Base-by-base conservation (phyloP, 2,329 filamentous ascomycete species). In the Ophiostoma tasmaniense region DNA sequence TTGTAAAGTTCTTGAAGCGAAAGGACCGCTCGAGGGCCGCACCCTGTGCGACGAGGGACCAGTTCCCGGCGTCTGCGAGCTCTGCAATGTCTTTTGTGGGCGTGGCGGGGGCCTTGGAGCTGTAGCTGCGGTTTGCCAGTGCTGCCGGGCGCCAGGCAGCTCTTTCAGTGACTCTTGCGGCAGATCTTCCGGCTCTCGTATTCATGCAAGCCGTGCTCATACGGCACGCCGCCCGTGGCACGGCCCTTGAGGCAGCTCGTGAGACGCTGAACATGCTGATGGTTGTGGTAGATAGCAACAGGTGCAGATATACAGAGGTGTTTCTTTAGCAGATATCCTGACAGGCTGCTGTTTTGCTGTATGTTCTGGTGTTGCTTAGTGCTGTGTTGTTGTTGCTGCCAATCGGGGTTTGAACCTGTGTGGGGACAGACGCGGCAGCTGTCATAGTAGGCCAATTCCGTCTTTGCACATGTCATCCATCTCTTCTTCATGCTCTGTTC, bases 1-100 rank as follows among this genome's bases (percentile, higher is more conserved):
- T 89, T 45, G 83, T 81, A 76, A 89, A 90, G 1, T 81, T 87
- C 78, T 87, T 87, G 74, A 90, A 90, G 74, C 80, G 84, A 75
- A 89, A 89, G 68, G 78, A 81, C 67, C 87, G 80, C 77, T 89
- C 85, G 1, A 90, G 73, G 0, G 84, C 87, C 68, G 82, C 80
- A 11, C 85, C 85, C 62, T 80, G 78, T 1, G 79, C 74, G 2
- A 81, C 78, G 42, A 89, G 74, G 2, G 76, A 73, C 87, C 87
- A 90, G 3, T 33, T 33, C 2, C 33, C 20, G 33, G n/a, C 20
- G 8, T 14, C 5, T n/a, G 3, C 11, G 20, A 64, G 33, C 30
- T 37, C 30, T 5, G 17, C 33, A 2, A 39, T 55, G 50, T 22
- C 50, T 22, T 25, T n/a, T 52, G 20, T 52, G n/a, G 17, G 11